phyloP scores from a whole-genome alignment of 2,329 filamentous ascomycete species.

The Diplodia mutila region DNA sequence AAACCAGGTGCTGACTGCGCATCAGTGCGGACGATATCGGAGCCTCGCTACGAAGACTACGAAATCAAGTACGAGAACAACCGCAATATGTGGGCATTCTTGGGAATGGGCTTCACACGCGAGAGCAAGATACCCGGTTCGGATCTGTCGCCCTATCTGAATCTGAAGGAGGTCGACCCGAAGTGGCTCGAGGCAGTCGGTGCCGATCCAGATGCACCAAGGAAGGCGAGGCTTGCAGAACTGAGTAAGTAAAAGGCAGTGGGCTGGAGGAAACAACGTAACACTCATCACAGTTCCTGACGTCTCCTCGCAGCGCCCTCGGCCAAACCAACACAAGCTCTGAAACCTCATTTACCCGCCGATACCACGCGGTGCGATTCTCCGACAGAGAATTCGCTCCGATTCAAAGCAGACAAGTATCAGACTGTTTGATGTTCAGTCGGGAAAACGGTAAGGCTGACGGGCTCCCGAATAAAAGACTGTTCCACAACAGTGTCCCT shows the following conservation, averaged over 20 bases:
- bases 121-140: constrained; percentile 33
- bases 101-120: constrained; percentile 48
- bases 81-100: constrained; percentile 48
- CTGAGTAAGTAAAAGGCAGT: not conserved
- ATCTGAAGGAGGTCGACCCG: constrained; percentile 47
- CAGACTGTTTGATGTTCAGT: not conserved
- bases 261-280: not conserved
- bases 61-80: constrained; percentile 43
- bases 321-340: not conserved
- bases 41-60: constrained; percentile 50
- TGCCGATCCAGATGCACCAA: constrained; percentile 1
- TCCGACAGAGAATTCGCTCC: not conserved
- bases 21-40: constrained; percentile 40
- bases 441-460: not conserved
- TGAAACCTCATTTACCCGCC: not conserved
- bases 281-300: not conserved
- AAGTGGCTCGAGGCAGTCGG: constrained; percentile 45
- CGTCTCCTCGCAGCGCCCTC: no score
- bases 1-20: not conserved
- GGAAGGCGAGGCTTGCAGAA: not conserved
- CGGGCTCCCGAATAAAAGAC: not conserved
- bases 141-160: constrained; percentile 46
- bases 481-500: not conserved
- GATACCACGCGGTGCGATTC: not conserved
- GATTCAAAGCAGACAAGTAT: not conserved